Conservation (phyloP, 2,329 filamentous ascomycete genomes). For the Didymella glomerata region DNA sequence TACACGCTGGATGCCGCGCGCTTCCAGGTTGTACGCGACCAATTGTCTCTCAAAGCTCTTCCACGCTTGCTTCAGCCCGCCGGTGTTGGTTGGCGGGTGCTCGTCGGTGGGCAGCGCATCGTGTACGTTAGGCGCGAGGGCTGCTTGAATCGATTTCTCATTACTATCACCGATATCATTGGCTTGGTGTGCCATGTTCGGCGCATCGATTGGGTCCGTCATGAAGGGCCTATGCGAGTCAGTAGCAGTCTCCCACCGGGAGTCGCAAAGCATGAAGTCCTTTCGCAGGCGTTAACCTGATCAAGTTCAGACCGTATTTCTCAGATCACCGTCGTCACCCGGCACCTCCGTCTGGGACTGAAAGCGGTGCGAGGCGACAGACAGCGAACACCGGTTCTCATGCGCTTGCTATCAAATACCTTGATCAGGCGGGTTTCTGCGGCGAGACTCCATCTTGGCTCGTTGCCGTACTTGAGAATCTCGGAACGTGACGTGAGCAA, state of each 20-base stretch:
- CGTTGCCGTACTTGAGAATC: conserved; percentile 37
- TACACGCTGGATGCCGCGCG: conserved; percentile 68
- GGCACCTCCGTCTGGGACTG: neutral
- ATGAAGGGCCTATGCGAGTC: conserved; percentile 43
- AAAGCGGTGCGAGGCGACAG: neutral
- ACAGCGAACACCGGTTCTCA: conserved; percentile 51
- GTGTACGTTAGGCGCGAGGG: conserved; percentile 35
- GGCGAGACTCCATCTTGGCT: conserved; percentile 44
- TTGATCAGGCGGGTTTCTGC: conserved; percentile 48
- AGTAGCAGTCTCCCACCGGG: conserved; percentile 36
- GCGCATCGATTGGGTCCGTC: conserved; percentile 30
- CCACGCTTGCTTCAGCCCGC: conserved; percentile 34
- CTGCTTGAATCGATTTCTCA: conserved; percentile 36
- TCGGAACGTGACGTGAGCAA: neutral
- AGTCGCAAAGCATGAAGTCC: conserved; percentile 59
- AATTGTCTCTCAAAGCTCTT: conserved; percentile 53
- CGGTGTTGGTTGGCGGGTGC: conserved; percentile 6
- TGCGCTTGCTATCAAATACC: conserved; percentile 48
- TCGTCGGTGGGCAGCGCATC: conserved; percentile 32
- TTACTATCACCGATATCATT: neutral
- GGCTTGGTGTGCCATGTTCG: conserved; percentile 13
- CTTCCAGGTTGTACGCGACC: conserved; percentile 64
- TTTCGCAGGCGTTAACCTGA: conserved; percentile 64
- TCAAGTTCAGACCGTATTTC: conserved; percentile 65
- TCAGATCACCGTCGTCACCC: conserved; percentile 52